These are phyloP conservation scores for Colletotrichum sojae DNA, from an alignment of 2,329 filamentous ascomycete species.

Conservation along the genomic window DNA sequence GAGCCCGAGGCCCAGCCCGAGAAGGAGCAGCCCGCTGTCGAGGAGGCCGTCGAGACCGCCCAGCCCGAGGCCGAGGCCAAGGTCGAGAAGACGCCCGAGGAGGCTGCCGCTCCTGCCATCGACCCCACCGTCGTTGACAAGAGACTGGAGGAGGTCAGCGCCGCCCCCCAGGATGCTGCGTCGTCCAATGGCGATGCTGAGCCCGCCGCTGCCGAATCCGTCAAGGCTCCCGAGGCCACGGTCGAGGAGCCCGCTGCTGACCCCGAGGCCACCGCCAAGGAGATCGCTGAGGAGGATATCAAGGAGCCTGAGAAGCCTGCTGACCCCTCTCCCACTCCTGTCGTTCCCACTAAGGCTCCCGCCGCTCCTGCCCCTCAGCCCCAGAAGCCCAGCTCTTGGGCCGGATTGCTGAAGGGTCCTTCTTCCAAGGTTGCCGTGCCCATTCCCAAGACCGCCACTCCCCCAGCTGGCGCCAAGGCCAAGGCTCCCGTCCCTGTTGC, in stretches of 20 bases:
- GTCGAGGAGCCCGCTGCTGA: constrained; percentile 53
- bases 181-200: constrained; percentile 52
- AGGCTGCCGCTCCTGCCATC: constrained; percentile 46
- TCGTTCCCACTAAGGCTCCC: constrained; percentile 55
- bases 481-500: constrained; percentile 66
- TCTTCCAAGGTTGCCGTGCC: constrained; percentile 64
- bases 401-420: constrained; percentile 72
- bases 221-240: constrained; percentile 49
- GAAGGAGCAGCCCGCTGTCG: constrained; percentile 53
- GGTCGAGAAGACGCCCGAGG: constrained; percentile 46
- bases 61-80: constrained; percentile 46
- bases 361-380: constrained; percentile 63
- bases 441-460: constrained; percentile 70
- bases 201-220: constrained; percentile 51
- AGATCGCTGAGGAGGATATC: constrained; percentile 68
- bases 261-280: constrained; percentile 65
- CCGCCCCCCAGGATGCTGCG: constrained; percentile 52
- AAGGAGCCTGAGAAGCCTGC: constrained; percentile 77
- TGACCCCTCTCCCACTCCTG: constrained; percentile 70
- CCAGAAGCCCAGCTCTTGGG: constrained; percentile 77
- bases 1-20: constrained; percentile 51
- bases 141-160: constrained; percentile 78
- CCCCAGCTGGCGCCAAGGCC: constrained; percentile 65
- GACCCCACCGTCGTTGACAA: constrained; percentile 75
- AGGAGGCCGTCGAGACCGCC: constrained; percentile 61